A percentile compares a stretch with the other conserved stretches of the same genome.
Conservation (phyloP, 129 eudicot genomes). For the Lactuca sativa region DNA sequence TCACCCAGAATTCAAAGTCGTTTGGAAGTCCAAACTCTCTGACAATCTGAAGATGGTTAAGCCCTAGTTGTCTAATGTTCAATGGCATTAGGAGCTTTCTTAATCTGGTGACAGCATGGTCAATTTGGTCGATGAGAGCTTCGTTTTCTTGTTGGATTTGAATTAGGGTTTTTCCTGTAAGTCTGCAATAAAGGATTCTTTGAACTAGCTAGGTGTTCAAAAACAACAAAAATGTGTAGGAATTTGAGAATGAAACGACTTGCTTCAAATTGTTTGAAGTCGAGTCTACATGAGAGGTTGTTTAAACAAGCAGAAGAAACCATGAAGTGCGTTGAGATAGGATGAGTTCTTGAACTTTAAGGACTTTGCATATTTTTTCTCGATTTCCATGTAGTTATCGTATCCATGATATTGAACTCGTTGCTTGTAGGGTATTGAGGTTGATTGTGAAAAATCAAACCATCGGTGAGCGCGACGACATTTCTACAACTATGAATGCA, state of each 20-base stretch:
- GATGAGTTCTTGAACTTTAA: conserved; percentile 73
- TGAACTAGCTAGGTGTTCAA: conserved; percentile 97
- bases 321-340: conserved; percentile 66
- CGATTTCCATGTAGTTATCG: conserved; percentile 89
- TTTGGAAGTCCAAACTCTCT: conserved; percentile 86
- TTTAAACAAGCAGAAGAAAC: conserved; percentile 75
- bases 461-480: too few species aligned
- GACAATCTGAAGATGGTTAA: conserved; percentile 78
- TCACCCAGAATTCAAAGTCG: conserved; percentile 75
- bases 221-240: conserved; percentile 81
- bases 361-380: conserved; percentile 78
- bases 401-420: conserved; percentile 77
- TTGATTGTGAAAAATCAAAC: conserved; percentile 72
- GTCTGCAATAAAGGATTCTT: conserved; percentile 74
- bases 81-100: conserved; percentile 78
- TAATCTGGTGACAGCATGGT: conserved; percentile 56
- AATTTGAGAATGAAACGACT: conserved; percentile 69
- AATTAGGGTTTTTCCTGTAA: conserved; percentile 55
- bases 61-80: conserved; percentile 54
- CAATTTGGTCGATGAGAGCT: conserved; percentile 67
- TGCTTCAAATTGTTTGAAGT: conserved; percentile 73
- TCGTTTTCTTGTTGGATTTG: conserved; percentile 81
- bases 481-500: too few species aligned
- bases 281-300: conserved; percentile 58
- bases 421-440: conserved; percentile 82